Evolutionary conservation across 148 eudicot species (phyloP).

Genomic region (Chenopodium formosanum): DNA sequence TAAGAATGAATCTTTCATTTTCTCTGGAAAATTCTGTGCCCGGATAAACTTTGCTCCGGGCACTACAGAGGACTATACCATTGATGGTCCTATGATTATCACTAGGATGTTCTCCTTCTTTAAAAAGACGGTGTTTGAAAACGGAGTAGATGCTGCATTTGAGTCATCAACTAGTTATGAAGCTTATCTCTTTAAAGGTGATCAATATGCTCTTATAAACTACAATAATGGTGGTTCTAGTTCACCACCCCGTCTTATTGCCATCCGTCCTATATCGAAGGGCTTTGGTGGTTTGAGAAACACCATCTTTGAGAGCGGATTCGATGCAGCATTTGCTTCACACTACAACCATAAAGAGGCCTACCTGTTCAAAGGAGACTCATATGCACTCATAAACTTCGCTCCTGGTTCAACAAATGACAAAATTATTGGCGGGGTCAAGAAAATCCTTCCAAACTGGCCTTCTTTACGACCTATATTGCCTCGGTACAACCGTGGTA

Average conservation of each 20-base stretch:
- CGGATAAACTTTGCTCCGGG: background rate
- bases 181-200: background rate
- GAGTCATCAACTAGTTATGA: background rate
- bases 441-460: constrained; percentile 13
- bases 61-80: background rate
- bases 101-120: background rate
- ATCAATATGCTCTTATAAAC: background rate
- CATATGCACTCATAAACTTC: constrained; percentile 7
- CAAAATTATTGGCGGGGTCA: constrained; percentile 2
- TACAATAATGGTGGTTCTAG: background rate
- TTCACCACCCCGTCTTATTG: too few relatives aligned
- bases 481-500: too few relatives aligned
- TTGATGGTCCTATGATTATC: background rate
- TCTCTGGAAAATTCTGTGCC: background rate
- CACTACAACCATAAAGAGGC: constrained; percentile 2
- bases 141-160: background rate
- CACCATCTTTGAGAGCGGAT: constrained; percentile 12
- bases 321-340: constrained; percentile 17
- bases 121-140: background rate
- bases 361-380: constrained; percentile 13
- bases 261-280: background rate
- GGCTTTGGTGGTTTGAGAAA: constrained; percentile 8
- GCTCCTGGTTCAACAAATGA: constrained; percentile 1
- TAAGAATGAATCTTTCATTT: background rate
- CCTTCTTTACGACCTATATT: too few relatives aligned